Percentiles rank a stretch among this genome's conserved stretches.
Conservation (phyloP, 768 basidiomycete genomes). For the Phallus indusiatus region DNA sequence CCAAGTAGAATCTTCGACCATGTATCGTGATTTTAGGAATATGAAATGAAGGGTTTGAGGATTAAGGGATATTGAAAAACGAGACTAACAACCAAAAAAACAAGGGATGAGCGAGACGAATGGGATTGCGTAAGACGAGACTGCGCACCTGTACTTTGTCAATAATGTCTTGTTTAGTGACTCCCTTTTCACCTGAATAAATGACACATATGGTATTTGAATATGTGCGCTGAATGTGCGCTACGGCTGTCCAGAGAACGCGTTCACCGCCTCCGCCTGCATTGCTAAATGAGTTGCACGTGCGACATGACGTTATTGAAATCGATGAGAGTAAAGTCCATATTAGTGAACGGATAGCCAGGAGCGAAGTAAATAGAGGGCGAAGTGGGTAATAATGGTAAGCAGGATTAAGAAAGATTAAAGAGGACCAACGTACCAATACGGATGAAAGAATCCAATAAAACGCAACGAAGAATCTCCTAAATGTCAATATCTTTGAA, state of each 20-base stretch:
- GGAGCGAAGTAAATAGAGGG: not conserved
- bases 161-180: conserved; percentile 72
- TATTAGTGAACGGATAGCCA: conserved; percentile 17
- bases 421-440: conserved; percentile 55
- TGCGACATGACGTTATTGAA: conserved; percentile 11
- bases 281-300: conserved; percentile 44
- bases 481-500: not conserved
- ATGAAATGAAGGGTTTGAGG: conserved; percentile 67
- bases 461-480: conserved; percentile 23
- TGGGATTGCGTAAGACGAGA: conserved; percentile 2
- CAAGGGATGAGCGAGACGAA: not conserved
- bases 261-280: conserved; percentile 96
- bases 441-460: conserved; percentile 90
- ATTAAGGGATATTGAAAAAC: conserved; percentile 72
- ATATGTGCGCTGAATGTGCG: conserved; percentile 60
- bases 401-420: too few species aligned
- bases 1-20: conserved; percentile 81
- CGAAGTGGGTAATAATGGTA: too few species aligned
- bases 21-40: conserved; percentile 56
- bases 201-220: conserved; percentile 63
- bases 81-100: conserved; percentile 34
- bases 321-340: conserved; percentile 17
- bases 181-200: conserved; percentile 82
- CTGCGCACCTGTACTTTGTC: conserved; percentile 63
- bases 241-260: conserved; percentile 88